Percentiles rank a stretch among this genome's conserved stretches.
These are phyloP conservation scores for Akanthomyces lecanii DNA, from an alignment of 2,329 filamentous ascomycete genomes.

Conservation along the genomic window DNA sequence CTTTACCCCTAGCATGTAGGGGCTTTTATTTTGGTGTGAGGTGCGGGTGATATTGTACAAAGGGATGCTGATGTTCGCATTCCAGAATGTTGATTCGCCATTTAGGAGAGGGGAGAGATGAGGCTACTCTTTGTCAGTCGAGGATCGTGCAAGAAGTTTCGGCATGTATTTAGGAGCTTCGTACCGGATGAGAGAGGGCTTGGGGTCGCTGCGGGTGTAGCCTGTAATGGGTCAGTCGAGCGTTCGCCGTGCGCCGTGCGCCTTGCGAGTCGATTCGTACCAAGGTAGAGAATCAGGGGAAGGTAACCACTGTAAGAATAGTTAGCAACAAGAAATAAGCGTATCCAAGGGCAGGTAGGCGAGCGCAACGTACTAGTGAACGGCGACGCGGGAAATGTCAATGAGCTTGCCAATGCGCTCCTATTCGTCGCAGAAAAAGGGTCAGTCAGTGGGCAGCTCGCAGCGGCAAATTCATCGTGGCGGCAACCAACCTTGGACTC, in stretches of 20 bases:
- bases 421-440: conserved; percentile 42
- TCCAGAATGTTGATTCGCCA: conserved; percentile 1
- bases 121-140: conserved; percentile 41
- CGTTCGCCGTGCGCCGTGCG: background rate
- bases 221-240: conserved; percentile 48
- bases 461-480: background rate
- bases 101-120: conserved; percentile 60
- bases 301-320: conserved; percentile 72
- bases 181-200: conserved; percentile 65
- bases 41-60: conserved; percentile 12
- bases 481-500: conserved; percentile 76
- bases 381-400: conserved; percentile 85
- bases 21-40: background rate
- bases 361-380: conserved; percentile 75
- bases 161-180: conserved; percentile 16
- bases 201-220: conserved; percentile 90
- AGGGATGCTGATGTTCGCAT: background rate
- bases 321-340: conserved; percentile 31
- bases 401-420: conserved; percentile 98
- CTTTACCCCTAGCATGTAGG: background rate
- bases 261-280: conserved; percentile 44
- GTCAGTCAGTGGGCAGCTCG: background rate
- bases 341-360: background rate
- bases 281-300: conserved; percentile 93
- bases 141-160: background rate